Conservation (phyloP, 2,329 filamentous ascomycete genomes). For the Xylaria sp. region DNA sequence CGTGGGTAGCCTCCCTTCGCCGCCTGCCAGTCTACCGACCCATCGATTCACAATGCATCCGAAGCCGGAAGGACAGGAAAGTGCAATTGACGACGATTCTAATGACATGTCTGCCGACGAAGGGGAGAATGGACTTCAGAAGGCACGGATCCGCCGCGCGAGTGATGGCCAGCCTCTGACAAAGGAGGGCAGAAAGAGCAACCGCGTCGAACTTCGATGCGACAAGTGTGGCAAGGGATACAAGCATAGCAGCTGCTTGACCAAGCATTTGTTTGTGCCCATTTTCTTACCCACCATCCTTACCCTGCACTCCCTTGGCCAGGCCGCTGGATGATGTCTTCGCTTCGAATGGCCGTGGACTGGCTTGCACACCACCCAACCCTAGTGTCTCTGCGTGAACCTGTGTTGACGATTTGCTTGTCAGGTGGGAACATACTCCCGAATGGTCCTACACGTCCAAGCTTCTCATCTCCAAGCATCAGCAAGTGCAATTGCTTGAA, state of each 20-base stretch:
- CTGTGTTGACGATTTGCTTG: conserved; percentile 47
- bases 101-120: conserved; percentile 64
- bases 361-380: conserved; percentile 35
- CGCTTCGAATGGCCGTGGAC: conserved; percentile 39
- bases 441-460: conserved; percentile 98
- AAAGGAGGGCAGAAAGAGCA: conserved; percentile 81
- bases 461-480: conserved; percentile 97
- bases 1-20: conserved; percentile 64
- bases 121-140: conserved; percentile 53
- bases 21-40: conserved; percentile 71
- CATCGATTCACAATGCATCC: conserved; percentile 58
- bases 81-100: conserved; percentile 73
- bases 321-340: conserved; percentile 38
- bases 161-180: conserved; percentile 86
- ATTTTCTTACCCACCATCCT: conserved; percentile 55
- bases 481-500: conserved; percentile 96
- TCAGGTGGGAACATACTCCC: conserved; percentile 98
- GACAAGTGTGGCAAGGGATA: conserved; percentile 99
- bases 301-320: conserved; percentile 41
- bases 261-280: conserved; percentile 98
- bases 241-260: conserved; percentile 99
- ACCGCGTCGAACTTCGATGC: conserved; percentile 87
- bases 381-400: conserved; percentile 39
- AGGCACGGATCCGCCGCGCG: conserved; percentile 64
- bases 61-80: conserved; percentile 59